phyloP scores from a whole-genome alignment of 75 land plant species.

The Chamaecyparis obtusa region DNA sequence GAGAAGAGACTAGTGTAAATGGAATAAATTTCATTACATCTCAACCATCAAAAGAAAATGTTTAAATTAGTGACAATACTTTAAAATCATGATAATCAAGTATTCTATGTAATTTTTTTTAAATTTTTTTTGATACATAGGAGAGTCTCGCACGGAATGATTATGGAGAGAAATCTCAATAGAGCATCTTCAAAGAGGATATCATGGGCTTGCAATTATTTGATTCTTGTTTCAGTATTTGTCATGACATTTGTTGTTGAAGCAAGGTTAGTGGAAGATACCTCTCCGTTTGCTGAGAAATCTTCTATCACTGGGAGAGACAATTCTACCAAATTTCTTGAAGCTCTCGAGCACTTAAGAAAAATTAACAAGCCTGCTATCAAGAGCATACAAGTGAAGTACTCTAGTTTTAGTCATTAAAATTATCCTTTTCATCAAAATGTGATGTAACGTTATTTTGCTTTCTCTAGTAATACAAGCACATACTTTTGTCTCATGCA shows the following conservation, averaged over 20 bases:
- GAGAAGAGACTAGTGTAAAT: no score
- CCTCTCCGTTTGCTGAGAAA: background rate
- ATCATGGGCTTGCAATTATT: background rate
- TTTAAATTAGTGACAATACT: no score
- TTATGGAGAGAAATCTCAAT: background rate
- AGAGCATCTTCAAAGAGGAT: background rate
- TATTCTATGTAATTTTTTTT: no score
- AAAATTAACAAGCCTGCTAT: slow-evolving; percentile 76
- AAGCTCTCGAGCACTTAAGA: slow-evolving; percentile 54
- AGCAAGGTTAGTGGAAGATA: background rate
- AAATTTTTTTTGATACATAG: no score
- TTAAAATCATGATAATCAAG: no score
- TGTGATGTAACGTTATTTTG: no score
- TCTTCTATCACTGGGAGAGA: background rate
- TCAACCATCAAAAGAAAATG: no score
- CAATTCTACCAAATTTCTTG: slow-evolving; percentile 23
- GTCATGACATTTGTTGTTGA: background rate
- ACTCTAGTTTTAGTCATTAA: no score
- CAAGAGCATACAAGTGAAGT: slow-evolving; percentile 59
- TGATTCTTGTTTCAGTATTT: background rate
- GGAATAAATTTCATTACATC: no score
- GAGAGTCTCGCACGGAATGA: no score
- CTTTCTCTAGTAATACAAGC: no score
- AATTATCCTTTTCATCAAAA: no score
- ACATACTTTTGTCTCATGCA: slow-evolving; percentile 1